Conservation (phyloP, 1,284 basidiomycete genomes). For the Fomitopsis schrenkii region DNA sequence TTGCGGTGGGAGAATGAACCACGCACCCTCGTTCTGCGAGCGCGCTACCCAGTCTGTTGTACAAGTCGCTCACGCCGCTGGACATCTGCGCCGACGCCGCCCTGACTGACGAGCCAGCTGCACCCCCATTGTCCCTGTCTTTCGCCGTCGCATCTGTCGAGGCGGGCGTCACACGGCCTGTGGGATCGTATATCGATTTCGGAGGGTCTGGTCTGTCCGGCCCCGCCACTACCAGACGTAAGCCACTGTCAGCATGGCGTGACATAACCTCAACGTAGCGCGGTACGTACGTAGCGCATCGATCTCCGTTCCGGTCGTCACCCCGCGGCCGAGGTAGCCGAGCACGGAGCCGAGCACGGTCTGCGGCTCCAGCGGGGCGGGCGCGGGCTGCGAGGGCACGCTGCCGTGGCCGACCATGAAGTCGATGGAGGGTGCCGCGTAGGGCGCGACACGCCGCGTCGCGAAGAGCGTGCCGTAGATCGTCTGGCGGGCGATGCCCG, state of each 20-base stretch:
- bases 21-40: slow-evolving; percentile 60
- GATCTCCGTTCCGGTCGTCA: slow-evolving; percentile 50
- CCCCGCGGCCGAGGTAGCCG: slow-evolving; percentile 25
- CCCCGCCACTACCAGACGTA: slow-evolving; percentile 47
- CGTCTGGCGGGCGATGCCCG: slow-evolving; percentile 33
- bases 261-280: background rate
- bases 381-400: slow-evolving; percentile 54
- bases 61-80: slow-evolving; percentile 40
- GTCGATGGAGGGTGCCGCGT: slow-evolving; percentile 47
- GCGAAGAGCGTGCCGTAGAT: slow-evolving; percentile 58
- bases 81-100: slow-evolving; percentile 21
- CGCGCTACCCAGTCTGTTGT: slow-evolving; percentile 46
- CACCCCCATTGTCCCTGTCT: background rate
- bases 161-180: slow-evolving; percentile 6
- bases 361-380: slow-evolving; percentile 52
- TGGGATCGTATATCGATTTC: slow-evolving; percentile 1
- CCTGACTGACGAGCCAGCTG: slow-evolving; percentile 4
- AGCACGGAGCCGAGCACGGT: slow-evolving; percentile 51
- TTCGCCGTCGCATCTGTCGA: slow-evolving; percentile 5
- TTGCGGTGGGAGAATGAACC: background rate
- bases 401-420: slow-evolving; percentile 36
- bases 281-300: slow-evolving; percentile 50
- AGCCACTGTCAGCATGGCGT: background rate
- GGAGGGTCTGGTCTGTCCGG: slow-evolving; percentile 49
- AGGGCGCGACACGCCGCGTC: slow-evolving; percentile 39